These are phyloP conservation scores for Emericellopsis atlantica DNA, from an alignment of 2,329 filamentous ascomycete genomes.

Conservation along the genomic window DNA sequence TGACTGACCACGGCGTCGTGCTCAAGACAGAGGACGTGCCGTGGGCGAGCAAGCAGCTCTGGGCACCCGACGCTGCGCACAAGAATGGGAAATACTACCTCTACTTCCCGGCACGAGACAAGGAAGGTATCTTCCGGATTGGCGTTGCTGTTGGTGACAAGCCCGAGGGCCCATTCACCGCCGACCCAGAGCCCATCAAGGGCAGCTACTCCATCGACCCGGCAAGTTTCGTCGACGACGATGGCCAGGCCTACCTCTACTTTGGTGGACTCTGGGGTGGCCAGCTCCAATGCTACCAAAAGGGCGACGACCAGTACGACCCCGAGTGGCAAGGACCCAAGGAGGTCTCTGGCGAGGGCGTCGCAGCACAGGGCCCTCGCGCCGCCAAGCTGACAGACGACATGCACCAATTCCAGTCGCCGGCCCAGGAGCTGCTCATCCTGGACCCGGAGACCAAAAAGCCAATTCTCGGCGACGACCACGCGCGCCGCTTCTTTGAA, in stretches of 20 bases:
- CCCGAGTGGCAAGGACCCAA: slow-evolving; percentile 37
- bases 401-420: slow-evolving; percentile 48
- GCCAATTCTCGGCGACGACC: slow-evolving; percentile 52
- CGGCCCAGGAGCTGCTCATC: slow-evolving; percentile 49
- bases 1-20: slow-evolving; percentile 62
- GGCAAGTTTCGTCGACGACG: slow-evolving; percentile 56
- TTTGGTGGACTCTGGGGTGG: slow-evolving; percentile 75
- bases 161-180: slow-evolving; percentile 57
- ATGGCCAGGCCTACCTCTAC: slow-evolving; percentile 35
- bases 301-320: slow-evolving; percentile 43
- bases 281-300: slow-evolving; percentile 64
- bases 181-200: slow-evolving; percentile 50
- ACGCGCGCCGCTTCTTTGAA: slow-evolving; percentile 68
- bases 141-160: slow-evolving; percentile 53
- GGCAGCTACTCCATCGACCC: slow-evolving; percentile 70
- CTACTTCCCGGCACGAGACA: slow-evolving; percentile 65
- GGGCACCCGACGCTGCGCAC: slow-evolving; percentile 64
- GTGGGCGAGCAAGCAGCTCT: slow-evolving; percentile 69
- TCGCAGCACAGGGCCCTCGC: slow-evolving; percentile 49
- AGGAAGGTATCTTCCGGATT: slow-evolving; percentile 58
- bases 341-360: slow-evolving; percentile 45
- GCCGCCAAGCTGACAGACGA: slow-evolving; percentile 51
- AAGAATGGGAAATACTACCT: slow-evolving; percentile 62
- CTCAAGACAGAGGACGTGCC: slow-evolving; percentile 54
- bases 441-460: slow-evolving; percentile 47